Evolutionary conservation across 768 basidiomycete species (phyloP).

Genomic region (Ramaria rubella): DNA sequence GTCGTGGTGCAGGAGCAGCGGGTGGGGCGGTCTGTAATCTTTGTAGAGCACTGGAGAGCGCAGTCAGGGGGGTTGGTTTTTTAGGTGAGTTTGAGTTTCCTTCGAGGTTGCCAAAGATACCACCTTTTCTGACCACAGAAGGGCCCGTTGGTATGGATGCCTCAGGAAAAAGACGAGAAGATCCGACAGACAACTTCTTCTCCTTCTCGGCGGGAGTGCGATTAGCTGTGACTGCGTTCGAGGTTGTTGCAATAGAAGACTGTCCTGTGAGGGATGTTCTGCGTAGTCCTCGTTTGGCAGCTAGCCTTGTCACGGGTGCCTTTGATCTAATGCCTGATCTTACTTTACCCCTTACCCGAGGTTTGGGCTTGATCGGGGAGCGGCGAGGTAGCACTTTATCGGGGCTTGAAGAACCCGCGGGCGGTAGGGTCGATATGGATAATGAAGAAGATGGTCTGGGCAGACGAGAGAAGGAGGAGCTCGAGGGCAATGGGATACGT

Average conservation of each 20-base stretch:
- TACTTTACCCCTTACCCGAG: not conserved
- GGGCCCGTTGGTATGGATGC: no score
- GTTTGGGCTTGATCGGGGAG: not conserved
- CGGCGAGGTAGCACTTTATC: not conserved
- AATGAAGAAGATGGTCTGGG: not conserved
- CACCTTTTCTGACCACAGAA: not conserved
- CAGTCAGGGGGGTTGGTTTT: slow-evolving; percentile 3
- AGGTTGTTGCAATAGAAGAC: not conserved
- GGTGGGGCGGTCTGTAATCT: slow-evolving; percentile 4
- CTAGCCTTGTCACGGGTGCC: slow-evolving; percentile 5
- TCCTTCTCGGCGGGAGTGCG: not conserved
- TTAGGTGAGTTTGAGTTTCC: not conserved
- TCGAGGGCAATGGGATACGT: not conserved
- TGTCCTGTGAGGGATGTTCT: not conserved
- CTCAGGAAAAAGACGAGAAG: not conserved
- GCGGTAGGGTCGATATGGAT: not conserved
- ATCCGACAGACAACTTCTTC: not conserved
- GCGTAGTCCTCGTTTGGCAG: not conserved
- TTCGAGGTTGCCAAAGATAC: not conserved
- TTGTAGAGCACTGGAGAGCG: slow-evolving; percentile 7
- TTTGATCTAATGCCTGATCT: not conserved
- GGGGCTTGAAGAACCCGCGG: not conserved
- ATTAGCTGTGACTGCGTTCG: not conserved
- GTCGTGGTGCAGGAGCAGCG: not conserved
- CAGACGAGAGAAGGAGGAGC: not conserved